Evolutionary conservation across 2,329 filamentous ascomycete genomes (phyloP).

Genomic region (Colletotrichum melonis): DNA sequence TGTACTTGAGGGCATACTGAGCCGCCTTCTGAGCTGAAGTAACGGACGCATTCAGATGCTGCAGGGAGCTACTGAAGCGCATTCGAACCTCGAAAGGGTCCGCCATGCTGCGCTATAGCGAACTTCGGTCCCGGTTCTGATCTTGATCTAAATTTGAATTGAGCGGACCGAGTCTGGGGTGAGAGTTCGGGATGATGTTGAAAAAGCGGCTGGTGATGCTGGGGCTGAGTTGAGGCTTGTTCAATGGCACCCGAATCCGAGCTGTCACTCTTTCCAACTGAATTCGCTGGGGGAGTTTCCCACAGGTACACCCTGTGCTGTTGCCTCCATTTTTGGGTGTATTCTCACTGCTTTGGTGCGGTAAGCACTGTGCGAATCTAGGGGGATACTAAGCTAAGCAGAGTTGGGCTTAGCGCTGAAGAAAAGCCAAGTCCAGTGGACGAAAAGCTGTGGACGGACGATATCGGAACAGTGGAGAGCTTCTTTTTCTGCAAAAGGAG

Average conservation of each 20-base stretch:
- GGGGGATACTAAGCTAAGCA: not conserved
- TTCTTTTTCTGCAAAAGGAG: constrained; percentile 17
- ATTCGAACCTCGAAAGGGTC: constrained; percentile 99
- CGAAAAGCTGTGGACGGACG: constrained; percentile 7
- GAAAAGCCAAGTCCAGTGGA: constrained; percentile 24
- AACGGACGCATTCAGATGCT: constrained; percentile 91
- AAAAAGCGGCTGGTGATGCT: not conserved
- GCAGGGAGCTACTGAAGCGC: constrained; percentile 91
- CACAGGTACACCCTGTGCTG: constrained; percentile 20
- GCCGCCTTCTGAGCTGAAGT: constrained; percentile 92
- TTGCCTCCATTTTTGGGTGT: not conserved
- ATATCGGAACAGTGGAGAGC: constrained; percentile 33
- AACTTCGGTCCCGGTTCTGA: not conserved
- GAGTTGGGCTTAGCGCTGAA: not conserved
- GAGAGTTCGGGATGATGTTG: not conserved
- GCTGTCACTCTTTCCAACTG: constrained; percentile 2
- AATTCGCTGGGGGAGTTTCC: not conserved
- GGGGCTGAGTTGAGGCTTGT: constrained; percentile 1
- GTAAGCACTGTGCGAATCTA: constrained; percentile 10
- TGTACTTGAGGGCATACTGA: constrained; percentile 92
- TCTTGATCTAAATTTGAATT: not conserved
- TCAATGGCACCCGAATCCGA: not conserved
- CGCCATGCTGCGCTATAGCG: constrained; percentile 54
- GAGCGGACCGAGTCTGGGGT: no score
- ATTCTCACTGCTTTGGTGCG: not conserved